Conservation (phyloP, 768 basidiomycete genomes). For the Suillus weaverae region DNA sequence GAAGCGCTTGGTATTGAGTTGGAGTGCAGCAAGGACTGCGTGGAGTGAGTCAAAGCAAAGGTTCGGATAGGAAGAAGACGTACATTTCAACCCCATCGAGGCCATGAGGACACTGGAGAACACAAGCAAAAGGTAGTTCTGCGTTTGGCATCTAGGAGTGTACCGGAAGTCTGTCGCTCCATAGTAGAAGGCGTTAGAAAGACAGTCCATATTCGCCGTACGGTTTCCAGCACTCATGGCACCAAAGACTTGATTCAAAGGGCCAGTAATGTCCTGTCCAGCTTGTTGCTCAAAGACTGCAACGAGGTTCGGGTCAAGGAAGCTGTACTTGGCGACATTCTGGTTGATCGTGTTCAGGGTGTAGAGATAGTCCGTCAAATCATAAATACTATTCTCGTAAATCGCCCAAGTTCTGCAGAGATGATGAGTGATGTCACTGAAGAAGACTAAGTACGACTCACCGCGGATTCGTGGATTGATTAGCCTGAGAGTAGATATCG, state of each 20-base stretch:
- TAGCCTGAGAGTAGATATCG: conserved; percentile 38
- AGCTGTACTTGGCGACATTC: conserved; percentile 46
- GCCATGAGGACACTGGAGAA: conserved; percentile 55
- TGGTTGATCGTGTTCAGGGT: conserved; percentile 48
- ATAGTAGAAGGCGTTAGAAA: conserved; percentile 60
- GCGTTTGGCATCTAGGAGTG: conserved; percentile 55
- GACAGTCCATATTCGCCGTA: conserved; percentile 47
- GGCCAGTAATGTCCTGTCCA: conserved; percentile 59
- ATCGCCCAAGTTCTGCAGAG: conserved; percentile 54
- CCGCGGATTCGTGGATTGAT: conserved; percentile 35
- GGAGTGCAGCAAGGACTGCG: conserved; percentile 63
- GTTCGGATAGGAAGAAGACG: conserved; percentile 21
- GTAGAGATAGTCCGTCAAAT: conserved; percentile 67
- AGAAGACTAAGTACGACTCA: conserved; percentile 17
- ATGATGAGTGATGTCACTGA: conserved; percentile 12
- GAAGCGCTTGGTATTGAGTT: conserved; percentile 56
- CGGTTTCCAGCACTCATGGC: conserved; percentile 39
- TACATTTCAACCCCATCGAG: conserved; percentile 61
- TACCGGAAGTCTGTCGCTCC: conserved; percentile 61
- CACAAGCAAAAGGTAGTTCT: conserved; percentile 58
- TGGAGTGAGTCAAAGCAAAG: conserved; percentile 5
- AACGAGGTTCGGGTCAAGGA: conserved; percentile 51
- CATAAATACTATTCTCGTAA: conserved; percentile 58
- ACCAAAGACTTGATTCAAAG: conserved; percentile 47
- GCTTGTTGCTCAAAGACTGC: conserved; percentile 55